Evolutionary conservation across 2,329 filamentous ascomycete species (phyloP), one percentile per base, ranked within the genome.

Genomic region (Pseudogymnoascus sp.): DNA sequence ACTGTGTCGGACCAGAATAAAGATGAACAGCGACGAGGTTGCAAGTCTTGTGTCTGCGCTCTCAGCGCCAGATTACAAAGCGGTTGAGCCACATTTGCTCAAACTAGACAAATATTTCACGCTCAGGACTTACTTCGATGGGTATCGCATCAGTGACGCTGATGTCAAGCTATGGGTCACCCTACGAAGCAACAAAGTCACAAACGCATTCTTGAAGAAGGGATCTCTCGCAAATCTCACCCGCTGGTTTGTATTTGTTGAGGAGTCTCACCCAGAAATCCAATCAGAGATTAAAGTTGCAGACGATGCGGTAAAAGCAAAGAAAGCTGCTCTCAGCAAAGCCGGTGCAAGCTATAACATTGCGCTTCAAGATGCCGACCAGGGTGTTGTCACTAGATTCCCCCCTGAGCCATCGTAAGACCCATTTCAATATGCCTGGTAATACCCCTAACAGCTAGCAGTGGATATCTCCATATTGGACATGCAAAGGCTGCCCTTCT

Each of bases 401-500:
- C 87, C 93, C 14, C 93, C 93, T 3, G 93, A 97, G 86, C 93
- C 93, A 67, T 96, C 91, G 81, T 89, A 76, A 77, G 85, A 63
- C 28, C 19, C 35, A 41, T 16, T 40, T 60, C 59, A 60, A 40
- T 60, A 40, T 60, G 59, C n/a, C n/a, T 56, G 50, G 50, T 35
- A 60, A 60, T 41, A 60, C 14, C 12, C 35, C 59, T 60, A 60
- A 60, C 59, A 38, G 35, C 24, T 40, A 24, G 63, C 33, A 73
- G 68, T 68, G 92, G 92, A 66, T 96, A 96, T 74, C 85, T 97
- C 50, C 93, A 97, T 78, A 96, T 97, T 67, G 93, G 93, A 62
- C 93, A 98, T 79, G 91, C 92, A 69, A 98, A 98, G 79, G 92
- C 92, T 31, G 92, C 92, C 5, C 82, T 96, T 62, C 85, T 98